Base-by-base conservation (phyloP, 257 asterid genomes). In the Petunia axillaris region DNA sequence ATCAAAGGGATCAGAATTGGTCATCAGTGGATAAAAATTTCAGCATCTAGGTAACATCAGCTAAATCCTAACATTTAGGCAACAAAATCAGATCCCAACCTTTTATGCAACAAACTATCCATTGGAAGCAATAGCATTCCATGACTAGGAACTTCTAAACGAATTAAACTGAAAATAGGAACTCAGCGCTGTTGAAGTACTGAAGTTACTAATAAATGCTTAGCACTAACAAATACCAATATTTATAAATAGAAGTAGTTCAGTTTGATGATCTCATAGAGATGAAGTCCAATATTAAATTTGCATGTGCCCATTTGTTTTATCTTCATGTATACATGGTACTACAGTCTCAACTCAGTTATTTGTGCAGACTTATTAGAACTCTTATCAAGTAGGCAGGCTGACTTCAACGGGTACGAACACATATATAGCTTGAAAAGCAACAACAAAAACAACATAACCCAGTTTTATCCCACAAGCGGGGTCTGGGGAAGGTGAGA, bases 221-320 rank as follows among this genome's bases (percentile, higher is more conserved):
- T 64, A 38, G 57, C 53, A 60, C 39, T 25, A 25, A 25, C 25
- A 25, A 25, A 25, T 25, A 25, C 25, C 25, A 25, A 44, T 43
- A 68, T 68, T 68, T 39, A 44, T n/a, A 68, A 66, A 68, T 35
- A 68, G 55, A 68, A 68, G 55, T 68, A 41, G 55, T 44, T 43
- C 40, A 68, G 40, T 68, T 43, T 68, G 76, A 43, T 68, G 76
- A 68, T 68, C 76, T 16, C 57, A 68, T 43, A n/a, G 8, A 68
- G 75, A 4, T 0, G 39, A 16, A 35, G 14, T 68, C 76, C 57
- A 68, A 68, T 43, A 44, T 43, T 43, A 8, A 44, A n/a, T 68
- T 44, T 68, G 57, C 57, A 68, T 67, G 57, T n/a, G 55, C 76
- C 57, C n/a, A 10, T 55, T 43, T 67, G 1, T 67, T 25, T 67